Base-by-base conservation (phyloP, 306 rosid species). In the Carpinus viminea region DNA sequence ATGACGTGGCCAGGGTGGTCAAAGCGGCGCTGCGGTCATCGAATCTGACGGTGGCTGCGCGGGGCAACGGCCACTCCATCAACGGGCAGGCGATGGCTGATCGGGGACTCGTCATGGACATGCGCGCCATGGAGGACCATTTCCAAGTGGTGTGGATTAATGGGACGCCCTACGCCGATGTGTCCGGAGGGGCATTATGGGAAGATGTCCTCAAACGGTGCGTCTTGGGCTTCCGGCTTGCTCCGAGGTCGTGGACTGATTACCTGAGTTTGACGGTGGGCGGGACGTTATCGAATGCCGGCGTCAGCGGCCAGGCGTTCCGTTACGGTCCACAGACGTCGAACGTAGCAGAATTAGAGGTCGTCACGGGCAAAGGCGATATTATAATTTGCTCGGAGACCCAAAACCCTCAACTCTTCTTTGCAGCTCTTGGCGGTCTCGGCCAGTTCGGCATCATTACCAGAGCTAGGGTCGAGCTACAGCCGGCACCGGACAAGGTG, bases 161-260 rank as follows among this genome's bases (percentile, higher is more conserved):
- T 12, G 92, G 85, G 4, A 51, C 72, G 1, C 50, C 28, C 3
- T 83, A 84, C 76, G 96, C 86, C 12, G 98, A 93, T 82, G 97
- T 96, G 60, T 76, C 96, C 0, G 99, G 96, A 79, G 99, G 99
- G 90, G 98, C 94, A 89, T 90, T 96, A 86, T 96, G 99, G 99
- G 99, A 93, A 86, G 94, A 96, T 18, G 91, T 93, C 10, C 70
- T 96, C 28, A 79, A 83, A 82, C 84, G 92, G 75, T 91, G 97
- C 89, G 89, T 91, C 76, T 72, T 5, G 48, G 55, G 9, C 34
- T 80, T 46, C 46, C 72, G 90, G 8, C 61, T 93, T 2, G 90
- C 98, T 12, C 99, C 99, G 3, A 78, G 98, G 81, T 96, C 99
- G 2, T 96, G 98, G 98, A 93, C 99, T 0, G 99, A 96, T 85